Base-by-base conservation (phyloP, 2,329 filamentous ascomycete genomes). In the Epichloe hybrida region DNA sequence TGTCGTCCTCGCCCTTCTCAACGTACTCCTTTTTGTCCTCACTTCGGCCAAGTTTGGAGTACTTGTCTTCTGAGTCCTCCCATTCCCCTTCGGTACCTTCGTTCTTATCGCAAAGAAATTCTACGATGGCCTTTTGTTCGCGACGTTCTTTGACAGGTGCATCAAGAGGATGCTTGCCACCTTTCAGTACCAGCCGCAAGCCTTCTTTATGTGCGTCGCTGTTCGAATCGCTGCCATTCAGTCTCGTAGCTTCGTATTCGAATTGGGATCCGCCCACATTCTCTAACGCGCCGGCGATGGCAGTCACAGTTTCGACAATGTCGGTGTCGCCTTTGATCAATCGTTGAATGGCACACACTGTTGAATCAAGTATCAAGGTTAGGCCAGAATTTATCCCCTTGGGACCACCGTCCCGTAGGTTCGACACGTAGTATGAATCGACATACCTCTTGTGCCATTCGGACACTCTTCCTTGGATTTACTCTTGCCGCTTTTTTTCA, bases 51-150 rank as follows among this genome's bases (percentile, higher is more conserved):
- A 35, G 35, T 13, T 40, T 40, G 13, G 53, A 43, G 23, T 52
- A 46, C 50, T 56, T 57, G 40, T 58, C 58, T 50, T 83, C 77
- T 54, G 77, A 70, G 3, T 72, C 64, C 43, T 75, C 71, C 64
- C 75, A 79, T 59, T 86, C 80, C 56, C 79, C 80, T 69, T 95
- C 90, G 6, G 84, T 75, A 1, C 90, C 90, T 8, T 81, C 82
- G 57, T 78, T 74, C 34, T 69, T 72, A 61, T 95, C 84, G 68
- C 93, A 98, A 20, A 90, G 64, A 58, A 97, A 89, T 60, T 95
- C 86, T 50, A 97, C 79, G 9, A 95, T 76, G 3, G 89, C 87
- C 61, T 80, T 82, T 65, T 94, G 86, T 53, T 79, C 71, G 31
- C 69, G 69, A 50, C 74, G 72, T 46, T 74, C 71, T 49, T 75